Base-by-base conservation (phyloP, 2,329 filamentous ascomycete species). In the Mycosphaerella sp. region DNA sequence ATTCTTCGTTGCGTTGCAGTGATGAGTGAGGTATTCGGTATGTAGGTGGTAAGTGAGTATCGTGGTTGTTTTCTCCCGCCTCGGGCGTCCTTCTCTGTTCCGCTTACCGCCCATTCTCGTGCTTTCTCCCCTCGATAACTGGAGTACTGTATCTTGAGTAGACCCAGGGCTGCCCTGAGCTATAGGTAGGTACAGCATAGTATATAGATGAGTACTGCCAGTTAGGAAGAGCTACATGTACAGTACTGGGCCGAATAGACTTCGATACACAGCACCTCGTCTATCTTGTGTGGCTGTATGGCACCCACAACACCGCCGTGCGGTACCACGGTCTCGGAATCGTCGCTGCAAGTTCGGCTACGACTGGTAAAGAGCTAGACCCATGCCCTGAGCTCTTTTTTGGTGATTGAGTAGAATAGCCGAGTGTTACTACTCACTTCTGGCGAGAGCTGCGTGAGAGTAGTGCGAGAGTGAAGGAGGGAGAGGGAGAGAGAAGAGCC, bases 181-280 rank as follows among this genome's bases (percentile, higher is more conserved):
- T 32, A 10, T 10, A 13, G 4, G 30, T 4, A 3, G 9, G 6
- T 6, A 6, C 10, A 30, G 28, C 28, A 30, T 30, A 30, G 28
- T 10, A 10, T 30, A 30, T 32, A 13, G 30, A 32, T 2, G 13
- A 3, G 8, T 32, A 3, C 3, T 13, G 2, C 8, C 9, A 32
- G 21, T 21, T 4, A 7, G 3, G 9, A 13, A 32, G 8, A 32
- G 30, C 21, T 32, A 3, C 8, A 10, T 9, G 3, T 32, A 41
- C 37, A 2, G 37, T n/a, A n/a, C 4, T 21, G 37, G 6, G 9
- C 14, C 36, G 14, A 41, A 41, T 41, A 41, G 37, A 41, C 37
- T 41, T 41, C 9, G 37, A 18, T 18, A n/a, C 44, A 46, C 44
- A 21, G 30, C 32, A 45, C 13, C 44, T 46, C 44, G 44, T 46